These are phyloP conservation scores for Cladosporium sp. DNA, from an alignment of 2,329 filamentous ascomycete genomes.

Conservation along the genomic window DNA sequence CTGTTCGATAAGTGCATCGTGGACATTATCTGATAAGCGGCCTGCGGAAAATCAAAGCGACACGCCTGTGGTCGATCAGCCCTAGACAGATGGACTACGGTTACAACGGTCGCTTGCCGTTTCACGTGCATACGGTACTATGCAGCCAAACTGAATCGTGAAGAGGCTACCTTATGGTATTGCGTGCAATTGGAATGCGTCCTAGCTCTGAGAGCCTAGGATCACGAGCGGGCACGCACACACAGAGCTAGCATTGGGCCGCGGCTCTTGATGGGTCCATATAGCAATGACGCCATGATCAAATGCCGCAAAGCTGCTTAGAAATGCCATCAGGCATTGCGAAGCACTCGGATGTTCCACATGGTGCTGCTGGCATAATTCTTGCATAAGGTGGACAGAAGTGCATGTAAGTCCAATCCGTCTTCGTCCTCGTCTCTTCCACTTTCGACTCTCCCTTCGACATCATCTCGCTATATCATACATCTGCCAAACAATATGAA, in stretches of 20 bases:
- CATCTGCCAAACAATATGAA: conserved; percentile 26
- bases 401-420: neutral
- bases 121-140: neutral
- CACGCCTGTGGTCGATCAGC: neutral
- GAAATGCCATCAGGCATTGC: neutral
- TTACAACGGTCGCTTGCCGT: neutral
- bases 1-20: no score
- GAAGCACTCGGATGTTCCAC: neutral
- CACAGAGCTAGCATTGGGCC: neutral
- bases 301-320: conserved; percentile 1
- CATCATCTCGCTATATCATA: neutral
- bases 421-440: neutral
- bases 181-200: no score
- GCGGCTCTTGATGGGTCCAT: neutral
- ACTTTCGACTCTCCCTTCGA: neutral
- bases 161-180: neutral
- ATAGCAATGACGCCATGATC: conserved; percentile 6
- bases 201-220: neutral
- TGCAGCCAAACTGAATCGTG: neutral
- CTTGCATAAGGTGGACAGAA: neutral
- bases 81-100: neutral
- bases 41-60: no score
- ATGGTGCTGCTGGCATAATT: neutral
- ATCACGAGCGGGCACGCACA: neutral
- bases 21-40: no score